Evolutionary conservation across 139 green algal species (phyloP), one percentile per base, ranked within the genome.

Genomic region (Asterochloris erici): DNA sequence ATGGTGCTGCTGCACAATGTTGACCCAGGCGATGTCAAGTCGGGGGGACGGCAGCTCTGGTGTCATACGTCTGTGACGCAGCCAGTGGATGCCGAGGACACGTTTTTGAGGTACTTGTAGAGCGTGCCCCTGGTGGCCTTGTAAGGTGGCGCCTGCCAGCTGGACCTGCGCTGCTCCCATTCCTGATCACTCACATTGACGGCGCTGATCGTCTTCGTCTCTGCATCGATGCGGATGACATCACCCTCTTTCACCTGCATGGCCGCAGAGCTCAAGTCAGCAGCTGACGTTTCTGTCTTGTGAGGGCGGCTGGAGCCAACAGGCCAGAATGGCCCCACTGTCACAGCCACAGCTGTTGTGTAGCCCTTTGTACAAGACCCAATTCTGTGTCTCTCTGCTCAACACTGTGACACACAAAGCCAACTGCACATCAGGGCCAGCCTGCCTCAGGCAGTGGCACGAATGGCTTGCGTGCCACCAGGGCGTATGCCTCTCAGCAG

Each of bases 21-120:
- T 21, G 21, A 71, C 21, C 66, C 66, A 21, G n/a, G n/a, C n/a
- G n/a, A n/a, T n/a, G n/a, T n/a, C n/a, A n/a, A 71, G 19, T 71
- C 19, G 1, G 4, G 66, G 66, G 17, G 4, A 71, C 66, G 4
- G 66, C 17, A 26, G 66, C 21, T 71, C 19, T 10, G 9, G 6
- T 76, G 23, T 62, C 63, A 99, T 21, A 87, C 54, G 81, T 99
- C 97, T 24, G 97, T 99, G 19, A 99, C 88, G 82, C 97, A 99
- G 63, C 97, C 97, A 74, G 92, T 73, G 19, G 89, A 95, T 0
- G 97, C 97, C 23, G 86, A 91, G 1, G 80, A 84, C 16, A 99
- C 97, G 71, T 81, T 88, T 90, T 98, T 98, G 90, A 97, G 98
- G 92, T 98, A 99, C 89, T 99, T 99, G 91, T 97, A 98, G 68